These are phyloP conservation scores for Beauveria caledonica DNA, from an alignment of 2,329 filamentous ascomycete species.

Conservation along the genomic window DNA sequence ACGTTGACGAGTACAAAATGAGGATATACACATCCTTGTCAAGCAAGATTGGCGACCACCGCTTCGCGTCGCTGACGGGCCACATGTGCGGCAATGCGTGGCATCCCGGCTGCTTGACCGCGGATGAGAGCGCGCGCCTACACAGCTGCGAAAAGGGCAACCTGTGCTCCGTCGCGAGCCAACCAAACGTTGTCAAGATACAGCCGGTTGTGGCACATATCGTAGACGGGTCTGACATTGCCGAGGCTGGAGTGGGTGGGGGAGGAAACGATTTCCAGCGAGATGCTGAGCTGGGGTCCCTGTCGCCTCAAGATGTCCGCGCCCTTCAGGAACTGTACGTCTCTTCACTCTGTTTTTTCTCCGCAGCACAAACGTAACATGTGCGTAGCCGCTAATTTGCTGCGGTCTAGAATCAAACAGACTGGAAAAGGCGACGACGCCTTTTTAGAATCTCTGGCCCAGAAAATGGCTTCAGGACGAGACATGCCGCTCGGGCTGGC, in stretches of 20 bases:
- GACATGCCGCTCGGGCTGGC: slow-evolving; percentile 28
- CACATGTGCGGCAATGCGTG: slow-evolving; percentile 65
- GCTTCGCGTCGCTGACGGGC: slow-evolving; percentile 55
- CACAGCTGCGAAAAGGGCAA: slow-evolving; percentile 80
- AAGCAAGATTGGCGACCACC: slow-evolving; percentile 38
- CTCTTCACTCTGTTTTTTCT: too few species aligned
- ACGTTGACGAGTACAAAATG: slow-evolving; percentile 76
- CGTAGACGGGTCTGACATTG: slow-evolving; percentile 51
- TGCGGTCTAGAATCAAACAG: neutral
- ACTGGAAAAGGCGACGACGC: slow-evolving; percentile 14
- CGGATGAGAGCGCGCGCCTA: slow-evolving; percentile 52
- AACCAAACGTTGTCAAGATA: slow-evolving; percentile 59
- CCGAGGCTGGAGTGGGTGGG: slow-evolving; percentile 70
- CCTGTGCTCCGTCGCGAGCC: slow-evolving; percentile 43
- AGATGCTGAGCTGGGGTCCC: slow-evolving; percentile 55
- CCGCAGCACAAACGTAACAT: neutral
- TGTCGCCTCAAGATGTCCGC: slow-evolving; percentile 45
- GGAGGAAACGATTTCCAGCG: slow-evolving; percentile 68
- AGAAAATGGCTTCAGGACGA: slow-evolving; percentile 19
- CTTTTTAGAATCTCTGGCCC: slow-evolving; percentile 17
- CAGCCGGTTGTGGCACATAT: slow-evolving; percentile 66
- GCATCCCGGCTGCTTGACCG: slow-evolving; percentile 65
- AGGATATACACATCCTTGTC: slow-evolving; percentile 55
- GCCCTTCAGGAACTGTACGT: slow-evolving; percentile 35
- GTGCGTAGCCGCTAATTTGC: neutral